Base-by-base conservation (phyloP, 257 asterid species). In the Ajuga chamaepitys region DNA sequence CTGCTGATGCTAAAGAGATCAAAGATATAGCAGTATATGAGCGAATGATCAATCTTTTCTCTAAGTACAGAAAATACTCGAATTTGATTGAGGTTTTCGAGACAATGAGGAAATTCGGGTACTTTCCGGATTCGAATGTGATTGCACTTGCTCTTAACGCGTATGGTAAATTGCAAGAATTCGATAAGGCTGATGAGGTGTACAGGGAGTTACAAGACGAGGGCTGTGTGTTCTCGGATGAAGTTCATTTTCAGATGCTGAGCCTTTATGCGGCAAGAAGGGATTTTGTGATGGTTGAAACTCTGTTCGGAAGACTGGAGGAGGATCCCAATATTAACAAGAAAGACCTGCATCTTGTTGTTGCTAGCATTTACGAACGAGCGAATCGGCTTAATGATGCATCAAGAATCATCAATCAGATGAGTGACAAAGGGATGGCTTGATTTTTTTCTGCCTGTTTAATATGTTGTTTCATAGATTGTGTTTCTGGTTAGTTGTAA, bases 181-280 rank as follows among this genome's bases (percentile, higher is more conserved):
- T 85, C 54, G 92, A 82, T 9, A 83, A 83, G 73, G 99, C 99
- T 3, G 81, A 82, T 37, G 66, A 48, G 0, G 57, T 83, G 11
- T 94, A 88, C 70, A 75, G 16, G 64, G 95, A 86, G 79, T 72
- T 94, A 86, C 88, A 77, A 32, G 95, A 82, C 21, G 96, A 81
- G 64, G 96, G 95, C 5, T 88, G 95, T 58, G 80, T 84, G 63
- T 88, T 88, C 76, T 75, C 87, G 0, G 87, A 87, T 24, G 95
- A 84, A 62, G 95, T 94, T 68, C 96, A 90, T 66, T 93, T 89
- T 70, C 97, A 93, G 74, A 93, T 93, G 99, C 78, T 93, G 71
- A 83, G 88, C 56, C 83, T 93, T 14, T 82, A 75, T 21, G 99
- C 92, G 1, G 84, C 78, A 14, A 80, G 84, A 75, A 67, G 81